phyloP scores from a whole-genome alignment of 257 asterid species.

The Avicennia marina region DNA sequence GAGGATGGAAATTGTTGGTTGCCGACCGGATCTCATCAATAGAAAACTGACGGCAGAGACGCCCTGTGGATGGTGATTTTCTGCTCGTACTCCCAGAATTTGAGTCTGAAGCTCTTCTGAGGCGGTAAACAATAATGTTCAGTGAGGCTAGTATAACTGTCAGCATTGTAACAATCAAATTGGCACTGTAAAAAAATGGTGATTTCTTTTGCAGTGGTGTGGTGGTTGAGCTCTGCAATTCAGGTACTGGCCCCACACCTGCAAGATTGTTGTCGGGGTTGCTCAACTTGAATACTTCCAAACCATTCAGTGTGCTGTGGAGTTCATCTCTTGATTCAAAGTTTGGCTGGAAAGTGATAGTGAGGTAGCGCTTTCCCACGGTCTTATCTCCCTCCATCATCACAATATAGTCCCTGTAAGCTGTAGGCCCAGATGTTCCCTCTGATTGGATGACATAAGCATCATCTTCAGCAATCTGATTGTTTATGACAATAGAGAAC shows the following conservation, averaged over 20 bases:
- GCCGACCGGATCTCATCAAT: constrained; percentile 45
- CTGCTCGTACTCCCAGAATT: constrained; percentile 23
- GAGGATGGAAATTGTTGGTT: constrained; percentile 44
- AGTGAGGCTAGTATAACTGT: constrained; percentile 35
- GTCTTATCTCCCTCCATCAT: constrained; percentile 57
- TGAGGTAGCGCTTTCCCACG: constrained; percentile 32
- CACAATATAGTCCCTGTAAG: constrained; percentile 50
- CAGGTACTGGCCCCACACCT: constrained; percentile 17
- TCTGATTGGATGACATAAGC: constrained; percentile 33
- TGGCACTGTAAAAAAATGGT: constrained; percentile 15
- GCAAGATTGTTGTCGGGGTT: constrained; percentile 68
- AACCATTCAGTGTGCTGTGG: constrained; percentile 34
- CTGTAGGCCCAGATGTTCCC: constrained; percentile 27
- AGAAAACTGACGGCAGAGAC: constrained; percentile 49
- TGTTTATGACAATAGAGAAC: constrained; percentile 40
- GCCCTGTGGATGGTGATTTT: constrained; percentile 21
- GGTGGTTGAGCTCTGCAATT: constrained; percentile 9
- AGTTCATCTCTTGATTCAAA: constrained; percentile 6
- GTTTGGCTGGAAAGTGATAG: constrained; percentile 39
- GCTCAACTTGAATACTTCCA: constrained; percentile 64
- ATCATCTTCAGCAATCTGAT: constrained; percentile 40
- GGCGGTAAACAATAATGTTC: constrained; percentile 37
- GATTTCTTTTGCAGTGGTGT: constrained; percentile 20
- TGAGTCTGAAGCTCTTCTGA: constrained; percentile 32
- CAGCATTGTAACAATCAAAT: constrained; percentile 24